Percentiles rank a stretch among this genome's conserved stretches.
These are phyloP conservation scores for Scutellaria baicalensis DNA, from an alignment of 257 asterid genomes.

Conservation along the genomic window DNA sequence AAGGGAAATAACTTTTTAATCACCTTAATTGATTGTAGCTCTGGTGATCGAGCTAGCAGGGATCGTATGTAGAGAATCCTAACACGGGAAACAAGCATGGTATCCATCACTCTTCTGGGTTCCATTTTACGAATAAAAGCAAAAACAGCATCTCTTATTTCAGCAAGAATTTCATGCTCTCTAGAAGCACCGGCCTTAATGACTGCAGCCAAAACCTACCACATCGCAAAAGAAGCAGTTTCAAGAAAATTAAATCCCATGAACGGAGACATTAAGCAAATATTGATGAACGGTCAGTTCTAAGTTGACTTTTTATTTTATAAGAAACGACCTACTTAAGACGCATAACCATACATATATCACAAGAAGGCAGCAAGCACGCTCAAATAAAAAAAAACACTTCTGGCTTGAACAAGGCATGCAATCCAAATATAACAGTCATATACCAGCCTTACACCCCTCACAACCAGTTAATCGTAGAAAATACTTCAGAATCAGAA, in stretches of 20 bases:
- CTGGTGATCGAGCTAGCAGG: slow-evolving; percentile 96
- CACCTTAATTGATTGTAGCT: slow-evolving; percentile 98
- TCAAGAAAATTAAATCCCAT: slow-evolving; percentile 13
- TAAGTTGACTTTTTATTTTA: not conserved
- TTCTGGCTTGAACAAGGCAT: not conserved
- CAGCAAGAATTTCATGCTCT: slow-evolving; percentile 99
- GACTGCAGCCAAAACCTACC: slow-evolving; percentile 97
- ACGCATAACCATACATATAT: not conserved
- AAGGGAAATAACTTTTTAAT: slow-evolving; percentile 5
- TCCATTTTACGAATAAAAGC: slow-evolving; percentile 95
- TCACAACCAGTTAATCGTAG: not conserved
- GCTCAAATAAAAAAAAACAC: not conserved
- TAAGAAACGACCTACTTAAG: not conserved
- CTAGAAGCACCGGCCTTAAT: slow-evolving; percentile 99
- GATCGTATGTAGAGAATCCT: slow-evolving; percentile 96
- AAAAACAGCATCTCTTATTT: slow-evolving; percentile 95
- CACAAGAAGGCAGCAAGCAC: not conserved
- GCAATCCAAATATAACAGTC: not conserved
- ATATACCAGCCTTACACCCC: not conserved
- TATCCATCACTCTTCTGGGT: slow-evolving; percentile 96
- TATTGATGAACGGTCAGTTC: not conserved
- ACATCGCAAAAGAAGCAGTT: slow-evolving; percentile 16
- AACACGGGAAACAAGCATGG: slow-evolving; percentile 99
- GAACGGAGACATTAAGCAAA: not conserved
- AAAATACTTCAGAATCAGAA: not conserved